Evolutionary conservation across 2,329 filamentous ascomycete genomes (phyloP), one percentile per base, ranked within the genome.

Genomic region (Curvularia sp.): DNA sequence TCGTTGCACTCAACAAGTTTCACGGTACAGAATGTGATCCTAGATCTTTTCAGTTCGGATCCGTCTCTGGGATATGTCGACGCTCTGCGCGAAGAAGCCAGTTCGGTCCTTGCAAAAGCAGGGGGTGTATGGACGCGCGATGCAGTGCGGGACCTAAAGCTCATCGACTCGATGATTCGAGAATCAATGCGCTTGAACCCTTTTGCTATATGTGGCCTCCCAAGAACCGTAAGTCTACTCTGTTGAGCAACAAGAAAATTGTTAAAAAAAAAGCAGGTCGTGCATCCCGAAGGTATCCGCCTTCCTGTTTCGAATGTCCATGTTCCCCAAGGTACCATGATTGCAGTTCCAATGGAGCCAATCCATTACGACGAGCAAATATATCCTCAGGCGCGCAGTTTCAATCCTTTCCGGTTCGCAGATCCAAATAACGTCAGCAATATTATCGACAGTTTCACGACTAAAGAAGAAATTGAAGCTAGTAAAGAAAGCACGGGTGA

Each of bases 151-250:
- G 45, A 59, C 19, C 53, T 65, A 13, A 57, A 56, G 39, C 60
- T 63, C 32, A 57, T 65, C 19, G 63, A 65, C 30, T 61, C 57
- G 0, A 55, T 56, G 54, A 65, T 65, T 25, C 51, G 63, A 5
- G 63, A 65, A 28, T 61, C 57, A 8, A 65, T 65, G 63, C 56
- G 63, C 7, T 34, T 65, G n/a, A 63, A 58, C 36, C 60, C 63
- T 1, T 65, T 65, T 45, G 55, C 55, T 2, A 57, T 57, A 4
- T 50, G 63, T 30, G 60, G 56, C 8, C 55, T 65, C 25, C 62
- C 62, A 2, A 53, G 62, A 49, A 63, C 53, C 9, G 62, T 65
- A 46, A 32, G 62, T 53, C 30, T 39, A 7, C 3, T 45, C 21
- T 5, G 18, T 12, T 6, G 1, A 8, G 19, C 3, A 1, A 0